Evolutionary conservation across 805 yeast genomes (phyloP).

Genomic region (Kuraishia molischiana): DNA sequence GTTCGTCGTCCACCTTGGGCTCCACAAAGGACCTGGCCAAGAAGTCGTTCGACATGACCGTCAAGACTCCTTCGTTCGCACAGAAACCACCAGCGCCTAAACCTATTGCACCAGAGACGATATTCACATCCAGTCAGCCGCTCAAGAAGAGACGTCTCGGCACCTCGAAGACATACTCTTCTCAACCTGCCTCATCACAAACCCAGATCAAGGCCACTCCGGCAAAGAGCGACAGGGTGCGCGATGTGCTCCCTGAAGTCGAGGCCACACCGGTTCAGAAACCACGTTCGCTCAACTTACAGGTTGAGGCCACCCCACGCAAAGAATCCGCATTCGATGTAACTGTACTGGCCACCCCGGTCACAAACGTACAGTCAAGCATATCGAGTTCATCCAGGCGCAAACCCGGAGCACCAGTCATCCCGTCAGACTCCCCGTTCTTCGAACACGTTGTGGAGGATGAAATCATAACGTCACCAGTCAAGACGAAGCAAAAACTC

Average conservation of each 20-base stretch:
- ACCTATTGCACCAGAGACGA: not conserved
- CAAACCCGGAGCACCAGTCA: constrained; percentile 27
- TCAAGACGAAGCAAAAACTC: not conserved
- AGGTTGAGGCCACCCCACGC: constrained; percentile 22
- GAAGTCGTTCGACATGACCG: constrained; percentile 23
- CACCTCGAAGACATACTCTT: constrained; percentile 1
- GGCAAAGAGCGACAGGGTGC: not conserved
- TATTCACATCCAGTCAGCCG: not conserved
- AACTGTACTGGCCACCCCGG: not conserved
- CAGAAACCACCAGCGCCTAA: not conserved
- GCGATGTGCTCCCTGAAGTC: not conserved
- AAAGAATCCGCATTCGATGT: constrained; percentile 4
- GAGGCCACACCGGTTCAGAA: not conserved
- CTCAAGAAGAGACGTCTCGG: constrained; percentile 1
- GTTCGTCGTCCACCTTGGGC: constrained; percentile 14
- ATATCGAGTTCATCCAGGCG: not conserved
- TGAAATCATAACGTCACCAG: constrained; percentile 1
- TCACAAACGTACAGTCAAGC: no score
- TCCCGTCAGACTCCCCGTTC: constrained; percentile 27
- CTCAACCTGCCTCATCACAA: constrained; percentile 9
- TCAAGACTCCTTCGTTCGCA: constrained; percentile 10
- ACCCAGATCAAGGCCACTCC: constrained; percentile 2
- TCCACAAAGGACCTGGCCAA: constrained; percentile 13
- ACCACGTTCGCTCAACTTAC: no score
- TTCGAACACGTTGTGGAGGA: constrained; percentile 9